phyloP scores from a whole-genome alignment of 345 rosid genomes.

The Brassica carinata region DNA sequence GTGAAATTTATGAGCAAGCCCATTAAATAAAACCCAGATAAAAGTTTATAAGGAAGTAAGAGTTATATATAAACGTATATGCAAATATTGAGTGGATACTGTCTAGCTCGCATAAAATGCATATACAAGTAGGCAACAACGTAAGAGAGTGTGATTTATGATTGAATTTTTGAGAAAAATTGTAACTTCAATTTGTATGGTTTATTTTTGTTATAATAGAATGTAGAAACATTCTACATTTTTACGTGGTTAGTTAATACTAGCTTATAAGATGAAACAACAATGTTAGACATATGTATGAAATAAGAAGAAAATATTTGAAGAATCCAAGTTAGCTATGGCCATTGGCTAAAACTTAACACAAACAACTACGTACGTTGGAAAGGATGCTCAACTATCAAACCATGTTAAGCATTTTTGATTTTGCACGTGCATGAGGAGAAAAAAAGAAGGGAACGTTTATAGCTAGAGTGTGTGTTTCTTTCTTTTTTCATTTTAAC shows the following conservation, averaged over 20 bases:
- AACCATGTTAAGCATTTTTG: background rate
- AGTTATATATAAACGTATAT: constrained; percentile 18
- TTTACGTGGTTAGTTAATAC: background rate
- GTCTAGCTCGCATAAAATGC: constrained; percentile 17
- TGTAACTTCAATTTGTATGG: constrained; percentile 9
- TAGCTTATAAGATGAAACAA: background rate
- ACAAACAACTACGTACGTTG: background rate
- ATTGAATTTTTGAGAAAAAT: constrained; percentile 26
- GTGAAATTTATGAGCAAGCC: too few relatives aligned
- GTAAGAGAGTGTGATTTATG: constrained; percentile 21
- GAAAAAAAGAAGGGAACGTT: too few relatives aligned
- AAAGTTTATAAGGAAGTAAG: background rate
- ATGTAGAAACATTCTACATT: background rate
- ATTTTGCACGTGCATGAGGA: constrained; percentile 4
- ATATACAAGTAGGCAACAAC: constrained; percentile 29
- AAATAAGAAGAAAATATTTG: constrained; percentile 3
- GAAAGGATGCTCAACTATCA: constrained; percentile 13
- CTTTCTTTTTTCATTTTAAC: too few relatives aligned
- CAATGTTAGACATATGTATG: background rate
- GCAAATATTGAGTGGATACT: constrained; percentile 13
- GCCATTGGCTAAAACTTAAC: constrained; percentile 22
- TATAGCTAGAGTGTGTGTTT: too few relatives aligned
- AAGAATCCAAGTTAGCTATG: constrained; percentile 30
- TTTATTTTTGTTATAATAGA: background rate
- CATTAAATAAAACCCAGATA: too few relatives aligned